These are phyloP conservation scores for Alternaria sp. DNA, from an alignment of 2,329 filamentous ascomycete genomes.

Conservation along the genomic window DNA sequence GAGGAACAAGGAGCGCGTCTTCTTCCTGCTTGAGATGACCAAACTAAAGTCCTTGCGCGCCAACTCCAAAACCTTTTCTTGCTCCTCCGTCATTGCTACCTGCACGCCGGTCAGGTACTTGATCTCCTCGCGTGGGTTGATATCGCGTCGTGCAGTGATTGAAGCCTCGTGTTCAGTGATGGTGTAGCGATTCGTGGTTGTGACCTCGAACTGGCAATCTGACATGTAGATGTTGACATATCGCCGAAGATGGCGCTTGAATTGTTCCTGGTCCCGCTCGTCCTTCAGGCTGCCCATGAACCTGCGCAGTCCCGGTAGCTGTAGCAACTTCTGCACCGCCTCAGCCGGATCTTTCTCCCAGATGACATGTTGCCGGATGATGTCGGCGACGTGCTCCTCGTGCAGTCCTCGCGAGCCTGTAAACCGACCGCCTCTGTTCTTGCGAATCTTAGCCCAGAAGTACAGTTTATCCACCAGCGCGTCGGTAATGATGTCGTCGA, in stretches of 20 bases:
- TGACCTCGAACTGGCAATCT: constrained; percentile 94
- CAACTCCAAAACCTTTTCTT: constrained; percentile 80
- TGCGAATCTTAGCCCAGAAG: constrained; percentile 96
- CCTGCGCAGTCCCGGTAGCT: constrained; percentile 75
- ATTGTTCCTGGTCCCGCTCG: constrained; percentile 84
- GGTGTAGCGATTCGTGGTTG: constrained; percentile 92
- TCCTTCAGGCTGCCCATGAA: constrained; percentile 74
- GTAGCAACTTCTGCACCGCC: constrained; percentile 76
- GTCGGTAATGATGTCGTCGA: constrained; percentile 96
- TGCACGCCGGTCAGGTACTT: constrained; percentile 92
- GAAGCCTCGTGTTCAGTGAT: constrained; percentile 89
- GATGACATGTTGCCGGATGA: constrained; percentile 72
- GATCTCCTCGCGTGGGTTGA: constrained; percentile 83
- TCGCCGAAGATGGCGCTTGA: constrained; percentile 82
- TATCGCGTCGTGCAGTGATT: constrained; percentile 79
- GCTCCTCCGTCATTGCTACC: constrained; percentile 89
- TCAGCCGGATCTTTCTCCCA: constrained; percentile 74
- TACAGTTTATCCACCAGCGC: constrained; percentile 92
- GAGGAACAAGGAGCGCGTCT: constrained; percentile 89
- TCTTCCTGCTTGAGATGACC: constrained; percentile 90
- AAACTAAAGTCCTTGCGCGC: constrained; percentile 96
- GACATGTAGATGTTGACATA: constrained; percentile 93
- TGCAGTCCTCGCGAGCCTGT: constrained; percentile 81
- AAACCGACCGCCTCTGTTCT: constrained; percentile 86
- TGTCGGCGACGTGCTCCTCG: constrained; percentile 67